phyloP scores from a whole-genome alignment of 345 rosid species.

The Odontarrhena argentea region DNA sequence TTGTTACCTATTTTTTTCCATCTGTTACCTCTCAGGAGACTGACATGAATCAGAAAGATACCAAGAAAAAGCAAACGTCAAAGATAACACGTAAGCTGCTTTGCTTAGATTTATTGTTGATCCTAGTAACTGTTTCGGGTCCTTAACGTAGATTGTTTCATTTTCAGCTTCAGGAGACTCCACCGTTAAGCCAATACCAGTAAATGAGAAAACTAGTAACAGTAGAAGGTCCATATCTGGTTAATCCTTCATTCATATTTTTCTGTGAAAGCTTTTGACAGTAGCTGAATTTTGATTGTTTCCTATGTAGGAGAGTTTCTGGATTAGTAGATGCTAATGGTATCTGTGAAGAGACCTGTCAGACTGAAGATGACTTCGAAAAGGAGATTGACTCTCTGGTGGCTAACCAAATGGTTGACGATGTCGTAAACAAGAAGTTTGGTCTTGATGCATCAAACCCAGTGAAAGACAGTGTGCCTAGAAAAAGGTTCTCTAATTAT shows the following conservation, averaged over 20 bases:
- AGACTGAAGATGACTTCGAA: slow-evolving; percentile 8
- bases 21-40: slow-evolving; percentile 13
- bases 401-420: slow-evolving; percentile 20
- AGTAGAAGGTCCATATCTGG: slow-evolving; percentile 46
- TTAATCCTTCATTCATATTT: not conserved
- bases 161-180: slow-evolving; percentile 45
- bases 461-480: slow-evolving; percentile 15
- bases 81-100: slow-evolving; percentile 45
- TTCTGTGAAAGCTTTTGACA: slow-evolving; percentile 16
- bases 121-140: slow-evolving; percentile 1
- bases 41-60: slow-evolving; percentile 36
- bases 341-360: slow-evolving; percentile 28
- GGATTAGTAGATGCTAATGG: slow-evolving; percentile 17
- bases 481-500: slow-evolving; percentile 38
- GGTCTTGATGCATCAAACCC: slow-evolving; percentile 27
- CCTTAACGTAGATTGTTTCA: slow-evolving; percentile 20
- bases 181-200: slow-evolving; percentile 34
- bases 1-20: slow-evolving; percentile 20
- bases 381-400: slow-evolving; percentile 26
- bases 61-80: slow-evolving; percentile 46
- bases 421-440: slow-evolving; percentile 17
- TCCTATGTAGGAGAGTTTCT: slow-evolving; percentile 33
- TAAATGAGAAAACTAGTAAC: slow-evolving; percentile 44
- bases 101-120: slow-evolving; percentile 12
- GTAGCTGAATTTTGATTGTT: slow-evolving; percentile 15